Base-by-base conservation (phyloP, 1,284 basidiomycete species). In the Boletellus dicymbophilus region DNA sequence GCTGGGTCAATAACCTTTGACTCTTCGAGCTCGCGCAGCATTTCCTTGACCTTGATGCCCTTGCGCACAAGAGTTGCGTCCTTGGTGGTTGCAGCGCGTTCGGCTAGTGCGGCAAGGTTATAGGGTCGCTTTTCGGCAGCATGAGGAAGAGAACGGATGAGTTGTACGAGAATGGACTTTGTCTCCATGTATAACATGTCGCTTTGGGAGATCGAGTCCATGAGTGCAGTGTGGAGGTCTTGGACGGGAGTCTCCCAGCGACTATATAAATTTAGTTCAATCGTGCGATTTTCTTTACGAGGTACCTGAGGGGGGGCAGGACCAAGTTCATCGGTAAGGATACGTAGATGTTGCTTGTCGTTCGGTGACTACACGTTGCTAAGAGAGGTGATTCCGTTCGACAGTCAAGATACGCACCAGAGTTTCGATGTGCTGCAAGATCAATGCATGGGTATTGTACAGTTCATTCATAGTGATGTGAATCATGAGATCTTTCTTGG, bases 181-280 rank as follows among this genome's bases (percentile, higher is more conserved):
- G 97, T 92, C 70, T 99, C 97, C 94, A 99, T 98, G 76, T 98
- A 99, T 21, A 98, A 82, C 82, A 99, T 96, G 72, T 99, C 97
- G 66, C 91, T 94, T 50, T 95, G 94, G 21, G 97, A 98, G 34
- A 99, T 90, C 37, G 94, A 93, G 72, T 95, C 95, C 87, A 99
- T 96, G 57, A 99, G 82, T 1, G 96, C 93, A 20, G 89, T 94
- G 51, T 96, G 93, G 43, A 99, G 87, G 65, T 99, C 97, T 63
- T 98, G 95, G 49, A 99, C 94, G 3, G 95, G 95, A 18, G 95
- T 98, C 75, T 99, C 97, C 97, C 97, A 99, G 23, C 97, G 93
- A 60, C 91, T 95, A 74, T 96, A 99, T 15, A 99, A 76, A 25
- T 85, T 84, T 33, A 99, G 78, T 63, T 99, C 95, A 49, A 99